Evolutionary conservation across 2,329 filamentous ascomycete genomes (phyloP).

Genomic region (Claviceps quebecensis): DNA sequence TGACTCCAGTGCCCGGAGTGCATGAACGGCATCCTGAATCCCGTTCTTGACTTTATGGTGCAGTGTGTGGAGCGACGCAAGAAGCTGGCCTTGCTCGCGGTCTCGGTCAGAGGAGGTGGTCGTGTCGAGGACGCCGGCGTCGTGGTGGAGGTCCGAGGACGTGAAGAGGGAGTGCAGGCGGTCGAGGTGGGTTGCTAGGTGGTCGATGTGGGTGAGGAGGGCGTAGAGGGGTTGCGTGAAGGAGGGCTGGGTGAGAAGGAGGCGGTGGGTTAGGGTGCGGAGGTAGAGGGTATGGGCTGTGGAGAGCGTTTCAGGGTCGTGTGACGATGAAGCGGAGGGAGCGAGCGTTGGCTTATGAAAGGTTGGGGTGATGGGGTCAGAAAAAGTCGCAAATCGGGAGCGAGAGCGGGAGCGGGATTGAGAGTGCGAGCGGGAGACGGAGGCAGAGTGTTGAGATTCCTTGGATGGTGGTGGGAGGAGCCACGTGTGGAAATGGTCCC

Average conservation of each 20-base stretch:
- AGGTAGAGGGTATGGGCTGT: conserved; percentile 70
- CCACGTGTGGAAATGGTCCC: conserved; percentile 69
- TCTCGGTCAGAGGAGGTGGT: conserved; percentile 48
- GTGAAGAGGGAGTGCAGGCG: conserved; percentile 66
- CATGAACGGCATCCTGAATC: conserved; percentile 52
- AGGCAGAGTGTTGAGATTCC: neutral
- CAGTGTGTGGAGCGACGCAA: conserved; percentile 47
- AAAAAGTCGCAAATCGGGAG: no score
- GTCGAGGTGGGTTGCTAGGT: conserved; percentile 61
- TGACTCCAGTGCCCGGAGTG: conserved; percentile 31
- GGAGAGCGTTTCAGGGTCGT: conserved; percentile 76
- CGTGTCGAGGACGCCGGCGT: conserved; percentile 68
- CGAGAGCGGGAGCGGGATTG: no score
- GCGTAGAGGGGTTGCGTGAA: conserved; percentile 54
- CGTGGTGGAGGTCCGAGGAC: conserved; percentile 65
- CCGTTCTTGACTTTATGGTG: conserved; percentile 51
- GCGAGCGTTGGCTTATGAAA: neutral
- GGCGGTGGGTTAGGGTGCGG: conserved; percentile 46
- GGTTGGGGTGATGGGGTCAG: neutral
- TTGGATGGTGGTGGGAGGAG: conserved; percentile 27
- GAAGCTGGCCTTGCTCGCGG: conserved; percentile 57
- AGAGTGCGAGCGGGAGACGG: neutral
- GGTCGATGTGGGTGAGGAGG: conserved; percentile 63
- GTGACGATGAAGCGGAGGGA: conserved; percentile 15
- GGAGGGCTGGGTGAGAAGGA: conserved; percentile 49